These are phyloP conservation scores for Monilinia fructigena DNA, from an alignment of 2,329 filamentous ascomycete genomes.

Conservation along the genomic window DNA sequence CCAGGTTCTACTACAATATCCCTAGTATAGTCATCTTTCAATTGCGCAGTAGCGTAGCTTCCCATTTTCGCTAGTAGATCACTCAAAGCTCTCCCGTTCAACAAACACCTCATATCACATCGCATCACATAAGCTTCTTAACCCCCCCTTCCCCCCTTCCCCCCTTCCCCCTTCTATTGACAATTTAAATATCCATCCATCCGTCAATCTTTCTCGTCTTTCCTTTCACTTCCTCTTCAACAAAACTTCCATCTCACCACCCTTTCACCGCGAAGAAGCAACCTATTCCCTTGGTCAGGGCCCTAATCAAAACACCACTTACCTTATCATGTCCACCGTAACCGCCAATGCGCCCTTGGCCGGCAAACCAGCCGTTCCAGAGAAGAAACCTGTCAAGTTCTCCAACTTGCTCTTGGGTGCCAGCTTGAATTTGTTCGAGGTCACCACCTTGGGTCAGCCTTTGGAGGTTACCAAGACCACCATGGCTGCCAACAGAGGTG, in stretches of 20 bases:
- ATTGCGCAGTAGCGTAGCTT: background rate
- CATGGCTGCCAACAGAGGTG: conserved; percentile 94
- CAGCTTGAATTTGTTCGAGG: conserved; percentile 43
- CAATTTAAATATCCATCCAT: background rate
- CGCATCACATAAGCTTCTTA: background rate
- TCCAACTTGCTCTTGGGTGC: conserved; percentile 78
- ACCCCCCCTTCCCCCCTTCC: background rate
- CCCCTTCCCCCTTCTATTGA: background rate
- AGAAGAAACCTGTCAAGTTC: conserved; percentile 99
- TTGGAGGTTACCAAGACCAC: conserved; percentile 99
- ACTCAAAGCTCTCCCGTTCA: background rate
- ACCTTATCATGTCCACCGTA: conserved; percentile 58
- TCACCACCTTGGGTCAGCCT: conserved; percentile 68
- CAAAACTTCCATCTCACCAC: conserved; percentile 4
- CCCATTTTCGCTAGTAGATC: conserved; percentile 4
- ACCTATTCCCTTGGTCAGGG: conserved; percentile 97
- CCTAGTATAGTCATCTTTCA: background rate
- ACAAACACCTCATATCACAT: conserved; percentile 6
- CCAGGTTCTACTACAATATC: no score
- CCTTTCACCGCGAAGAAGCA: conserved; percentile 70
- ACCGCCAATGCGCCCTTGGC: conserved; percentile 41
- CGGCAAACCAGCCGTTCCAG: conserved; percentile 55
- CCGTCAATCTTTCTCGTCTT: background rate
- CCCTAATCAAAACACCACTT: conserved; percentile 56
- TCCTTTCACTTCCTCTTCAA: background rate